Conservation (phyloP, 495 filamentous ascomycete species). For the Lepraria neglecta region DNA sequence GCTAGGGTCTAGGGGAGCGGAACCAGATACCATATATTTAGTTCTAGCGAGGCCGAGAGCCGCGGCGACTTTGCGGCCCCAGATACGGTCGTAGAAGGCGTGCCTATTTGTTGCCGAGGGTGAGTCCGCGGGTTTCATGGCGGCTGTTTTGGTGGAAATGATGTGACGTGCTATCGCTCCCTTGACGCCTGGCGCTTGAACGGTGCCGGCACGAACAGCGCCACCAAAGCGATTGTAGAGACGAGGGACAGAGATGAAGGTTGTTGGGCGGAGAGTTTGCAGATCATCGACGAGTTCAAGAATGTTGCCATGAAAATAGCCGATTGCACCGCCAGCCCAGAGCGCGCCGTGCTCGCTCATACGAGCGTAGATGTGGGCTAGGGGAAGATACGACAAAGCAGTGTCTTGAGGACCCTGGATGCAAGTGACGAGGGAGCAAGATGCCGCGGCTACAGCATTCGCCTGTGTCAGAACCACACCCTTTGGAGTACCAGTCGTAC, state of each 20-base stretch:
- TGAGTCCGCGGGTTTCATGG: slow-evolving; percentile 60
- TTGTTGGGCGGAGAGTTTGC: slow-evolving; percentile 76
- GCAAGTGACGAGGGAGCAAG: slow-evolving; percentile 49
- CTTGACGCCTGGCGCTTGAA: slow-evolving; percentile 72
- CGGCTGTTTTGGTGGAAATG: slow-evolving; percentile 71
- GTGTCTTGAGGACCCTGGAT: slow-evolving; percentile 50
- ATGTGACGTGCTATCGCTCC: slow-evolving; percentile 76
- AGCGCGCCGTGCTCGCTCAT: slow-evolving; percentile 71
- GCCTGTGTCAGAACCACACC: slow-evolving; percentile 82
- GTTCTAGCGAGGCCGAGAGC: slow-evolving; percentile 73
- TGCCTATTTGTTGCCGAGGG: slow-evolving; percentile 75
- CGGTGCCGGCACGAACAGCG: slow-evolving; percentile 68
- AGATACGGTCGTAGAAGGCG: slow-evolving; percentile 83
- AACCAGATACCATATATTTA: slow-evolving; percentile 74
- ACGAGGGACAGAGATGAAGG: slow-evolving; percentile 82
- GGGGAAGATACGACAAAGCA: slow-evolving; percentile 78
- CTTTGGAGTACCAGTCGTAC: slow-evolving; percentile 91
- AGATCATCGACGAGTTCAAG: slow-evolving; percentile 82
- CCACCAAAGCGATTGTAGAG: slow-evolving; percentile 87
- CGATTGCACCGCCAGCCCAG: slow-evolving; percentile 67
- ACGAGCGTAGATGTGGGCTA: slow-evolving; percentile 91
- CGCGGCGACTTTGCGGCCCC: slow-evolving; percentile 78
- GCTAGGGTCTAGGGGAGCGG: slow-evolving; percentile 81
- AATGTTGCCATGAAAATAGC: slow-evolving; percentile 94
- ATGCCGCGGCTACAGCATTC: slow-evolving; percentile 69